Evolutionary conservation across 257 asterid species (phyloP).

Genomic region (Paulownia fortunei): DNA sequence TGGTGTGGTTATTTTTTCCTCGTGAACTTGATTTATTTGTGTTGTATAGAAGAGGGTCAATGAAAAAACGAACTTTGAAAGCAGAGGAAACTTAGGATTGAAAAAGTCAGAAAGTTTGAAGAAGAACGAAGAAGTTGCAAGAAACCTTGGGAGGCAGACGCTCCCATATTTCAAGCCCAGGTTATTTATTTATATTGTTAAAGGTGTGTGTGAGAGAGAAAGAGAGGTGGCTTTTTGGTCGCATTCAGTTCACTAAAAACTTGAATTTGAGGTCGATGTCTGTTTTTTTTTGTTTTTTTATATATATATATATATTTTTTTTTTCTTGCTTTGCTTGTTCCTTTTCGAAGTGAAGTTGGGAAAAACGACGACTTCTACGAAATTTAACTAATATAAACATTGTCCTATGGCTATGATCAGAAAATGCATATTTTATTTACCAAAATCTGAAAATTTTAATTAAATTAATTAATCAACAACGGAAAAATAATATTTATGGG

Average conservation of each 20-base stretch:
- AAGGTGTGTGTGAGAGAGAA: neutral
- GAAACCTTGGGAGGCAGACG: slow-evolving; percentile 27
- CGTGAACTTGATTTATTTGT: neutral
- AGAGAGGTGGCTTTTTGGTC: slow-evolving; percentile 14
- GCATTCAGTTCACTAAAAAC: slow-evolving; percentile 15
- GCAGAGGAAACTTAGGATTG: slow-evolving; percentile 19
- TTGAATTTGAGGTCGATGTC: slow-evolving; percentile 3
- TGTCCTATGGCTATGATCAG: neutral
- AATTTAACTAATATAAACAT: neutral
- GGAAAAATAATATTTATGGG: no score
- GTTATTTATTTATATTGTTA: neutral
- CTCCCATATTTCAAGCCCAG: slow-evolving; percentile 14
- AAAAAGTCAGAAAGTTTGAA: slow-evolving; percentile 12
- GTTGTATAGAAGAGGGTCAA: neutral
- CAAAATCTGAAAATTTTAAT: no score
- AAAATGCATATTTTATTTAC: neutral
- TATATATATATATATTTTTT: neutral
- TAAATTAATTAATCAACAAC: no score
- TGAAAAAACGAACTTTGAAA: neutral
- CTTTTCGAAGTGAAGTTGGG: slow-evolving; percentile 24
- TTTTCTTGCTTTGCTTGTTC: neutral
- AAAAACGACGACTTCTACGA: neutral
- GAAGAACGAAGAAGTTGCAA: slow-evolving; percentile 17
- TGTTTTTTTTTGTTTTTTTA: slow-evolving; percentile 1
- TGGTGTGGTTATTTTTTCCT: neutral